Evolutionary conservation across 495 filamentous ascomycete species (phyloP), one percentile per base, ranked within the genome.

Genomic region (Lindgomyces ingoldianus): DNA sequence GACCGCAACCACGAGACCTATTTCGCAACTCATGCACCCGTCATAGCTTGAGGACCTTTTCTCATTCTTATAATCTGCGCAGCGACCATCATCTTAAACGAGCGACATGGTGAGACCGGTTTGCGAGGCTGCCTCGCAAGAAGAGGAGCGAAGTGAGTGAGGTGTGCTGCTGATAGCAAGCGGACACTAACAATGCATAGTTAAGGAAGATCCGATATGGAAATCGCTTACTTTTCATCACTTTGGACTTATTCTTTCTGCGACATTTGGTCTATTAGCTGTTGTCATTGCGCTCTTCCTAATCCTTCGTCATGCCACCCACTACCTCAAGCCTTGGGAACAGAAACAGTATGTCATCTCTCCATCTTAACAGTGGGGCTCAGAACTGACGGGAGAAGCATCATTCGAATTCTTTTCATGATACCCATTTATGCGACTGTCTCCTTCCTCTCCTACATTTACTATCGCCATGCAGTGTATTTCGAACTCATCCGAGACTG

Each of bases 331-430:
- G 71, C 90, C 91, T 16, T 79, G 81, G 63, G 88, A 96, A 75
- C 91, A 96, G 71, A 87, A 85, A 74, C 91, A 96, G 84, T 84
- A 75, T 53, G 80, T 77, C 53, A 4, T 29, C 46, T 12, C 26
- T 21, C n/a, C 9, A 27, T 16, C 33, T 18, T 16, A 26, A 41
- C 53, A n/a, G 48, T 45, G 8, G 22, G 36, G 42, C 18, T 16
- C 55, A 3, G 19, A 29, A 11, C 60, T 60, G 27, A 62, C 39
- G 18, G 9, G 14, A 14, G 55, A 64, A 85, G 81, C 73, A 93
- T 96, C 63, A 92, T 96, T 60, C 90, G 92, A 45, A 94, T 96
- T 61, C 82, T 96, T 3, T 87, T 91, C 70, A 95, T 96, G 91
- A 83, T 96, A 29, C 92, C 92, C 25, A 80, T 96, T 54, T 96